A percentile compares a stretch with the other conserved stretches of the same genome.
phyloP scores from a whole-genome alignment of 1,139 yeast genomes.

The Hansenula lynferdii region DNA sequence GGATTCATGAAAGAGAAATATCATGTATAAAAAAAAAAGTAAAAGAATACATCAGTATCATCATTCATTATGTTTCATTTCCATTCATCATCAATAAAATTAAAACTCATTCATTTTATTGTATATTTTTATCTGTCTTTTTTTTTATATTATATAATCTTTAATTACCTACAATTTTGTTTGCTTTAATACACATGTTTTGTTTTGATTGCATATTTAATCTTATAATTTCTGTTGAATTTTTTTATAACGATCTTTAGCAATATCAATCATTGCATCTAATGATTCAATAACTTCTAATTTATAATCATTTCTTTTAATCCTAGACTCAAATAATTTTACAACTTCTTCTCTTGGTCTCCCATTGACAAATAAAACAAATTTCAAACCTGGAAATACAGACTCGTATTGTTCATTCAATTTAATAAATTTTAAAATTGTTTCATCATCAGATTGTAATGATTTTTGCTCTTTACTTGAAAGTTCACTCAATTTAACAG shows the following conservation, averaged over 20 bases:
- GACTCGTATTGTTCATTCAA: conserved; percentile 63
- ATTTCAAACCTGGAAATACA: conserved; percentile 75
- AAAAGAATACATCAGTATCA: too few relatives aligned
- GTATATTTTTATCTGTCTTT: neutral
- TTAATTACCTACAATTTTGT: neutral
- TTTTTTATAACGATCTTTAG: conserved; percentile 66
- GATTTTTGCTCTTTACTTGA: conserved; percentile 70
- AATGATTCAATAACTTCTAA: conserved; percentile 64
- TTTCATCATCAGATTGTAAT: conserved; percentile 43
- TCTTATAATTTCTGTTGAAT: conserved; percentile 14
- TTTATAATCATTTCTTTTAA: conserved; percentile 44
- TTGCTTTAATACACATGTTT: neutral
- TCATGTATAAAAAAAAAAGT: too few relatives aligned
- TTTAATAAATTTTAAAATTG: conserved; percentile 40
- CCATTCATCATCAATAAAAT: neutral
- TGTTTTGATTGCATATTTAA: neutral
- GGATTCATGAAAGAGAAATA: too few relatives aligned
- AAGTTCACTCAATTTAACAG: conserved; percentile 50
- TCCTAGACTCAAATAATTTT: conserved; percentile 59
- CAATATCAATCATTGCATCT: conserved; percentile 88
- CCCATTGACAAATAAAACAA: conserved; percentile 91
- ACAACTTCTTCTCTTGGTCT: conserved; percentile 62
- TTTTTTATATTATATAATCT: neutral
- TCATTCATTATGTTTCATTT: too few relatives aligned
- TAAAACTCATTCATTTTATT: neutral